phyloP scores from a whole-genome alignment of 2,329 filamentous ascomycete genomes.

The Davidsoniella virescens region DNA sequence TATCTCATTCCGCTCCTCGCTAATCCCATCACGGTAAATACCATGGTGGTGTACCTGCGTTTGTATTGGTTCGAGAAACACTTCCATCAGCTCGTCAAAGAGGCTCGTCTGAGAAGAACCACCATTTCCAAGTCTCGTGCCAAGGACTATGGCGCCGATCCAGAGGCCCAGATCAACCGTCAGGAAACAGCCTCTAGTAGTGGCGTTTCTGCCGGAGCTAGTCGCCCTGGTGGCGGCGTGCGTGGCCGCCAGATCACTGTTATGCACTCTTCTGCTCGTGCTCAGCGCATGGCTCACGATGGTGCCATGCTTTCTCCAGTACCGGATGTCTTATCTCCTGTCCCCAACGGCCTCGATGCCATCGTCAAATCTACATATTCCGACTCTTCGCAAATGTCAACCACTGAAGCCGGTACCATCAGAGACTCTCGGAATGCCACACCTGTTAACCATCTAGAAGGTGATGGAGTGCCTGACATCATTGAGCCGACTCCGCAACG shows the following conservation, averaged over 20 bases:
- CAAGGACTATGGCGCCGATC: slow-evolving; percentile 20
- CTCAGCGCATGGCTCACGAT: slow-evolving; percentile 44
- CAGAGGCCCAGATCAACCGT: slow-evolving; percentile 11
- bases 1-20: slow-evolving; percentile 56
- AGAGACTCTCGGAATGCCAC: slow-evolving; percentile 5
- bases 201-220: not conserved
- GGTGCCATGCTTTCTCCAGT: slow-evolving; percentile 23
- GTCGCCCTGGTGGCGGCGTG: slow-evolving; percentile 31
- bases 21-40: slow-evolving; percentile 73
- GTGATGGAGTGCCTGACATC: not conserved
- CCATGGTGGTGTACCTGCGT: slow-evolving; percentile 76
- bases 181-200: slow-evolving; percentile 11
- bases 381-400: slow-evolving; percentile 3
- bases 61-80: slow-evolving; percentile 98
- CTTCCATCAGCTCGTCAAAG: slow-evolving; percentile 68
- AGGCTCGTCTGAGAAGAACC: slow-evolving; percentile 50
- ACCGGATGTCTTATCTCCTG: slow-evolving; percentile 15
- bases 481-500: slow-evolving; percentile 4
- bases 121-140: slow-evolving; percentile 40
- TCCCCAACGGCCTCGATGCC: slow-evolving; percentile 23
- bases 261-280: slow-evolving; percentile 38
- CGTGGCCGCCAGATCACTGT: slow-evolving; percentile 50
- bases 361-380: slow-evolving; percentile 14
- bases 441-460: not conserved
- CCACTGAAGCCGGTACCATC: slow-evolving; percentile 4